These are phyloP conservation scores for Puccinia horiana DNA, from an alignment of 1,284 basidiomycete species.

Conservation along the genomic window DNA sequence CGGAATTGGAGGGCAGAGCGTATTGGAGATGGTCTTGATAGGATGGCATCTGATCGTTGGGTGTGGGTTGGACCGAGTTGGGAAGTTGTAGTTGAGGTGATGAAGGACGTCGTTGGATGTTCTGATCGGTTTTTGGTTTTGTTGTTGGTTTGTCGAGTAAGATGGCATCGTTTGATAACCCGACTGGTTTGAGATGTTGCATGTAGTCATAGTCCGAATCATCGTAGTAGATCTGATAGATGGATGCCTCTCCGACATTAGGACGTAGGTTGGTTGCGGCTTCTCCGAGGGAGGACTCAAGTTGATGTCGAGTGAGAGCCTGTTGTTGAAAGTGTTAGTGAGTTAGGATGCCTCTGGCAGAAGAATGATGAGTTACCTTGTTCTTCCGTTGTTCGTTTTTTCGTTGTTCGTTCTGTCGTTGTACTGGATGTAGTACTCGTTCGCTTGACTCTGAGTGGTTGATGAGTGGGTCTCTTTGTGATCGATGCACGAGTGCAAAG, in stretches of 20 bases:
- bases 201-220: slow-evolving; percentile 99
- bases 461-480: slow-evolving; percentile 90
- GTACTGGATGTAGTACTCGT: slow-evolving; percentile 82
- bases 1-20: slow-evolving; percentile 48
- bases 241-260: slow-evolving; percentile 77
- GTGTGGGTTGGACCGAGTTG: slow-evolving; percentile 61
- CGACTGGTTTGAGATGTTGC: slow-evolving; percentile 84
- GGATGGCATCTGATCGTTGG: slow-evolving; percentile 50
- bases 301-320: background rate
- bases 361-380: background rate
- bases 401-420: slow-evolving; percentile 68
- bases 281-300: background rate
- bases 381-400: slow-evolving; percentile 51
- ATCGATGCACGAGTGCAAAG: slow-evolving; percentile 95
- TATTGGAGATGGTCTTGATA: slow-evolving; percentile 30
- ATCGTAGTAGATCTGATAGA: slow-evolving; percentile 92
- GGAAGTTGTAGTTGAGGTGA: slow-evolving; percentile 52
- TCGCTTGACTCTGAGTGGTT: slow-evolving; percentile 86
- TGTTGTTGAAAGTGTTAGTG: slow-evolving; percentile 63
- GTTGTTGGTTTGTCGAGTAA: slow-evolving; percentile 57
- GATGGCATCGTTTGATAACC: slow-evolving; percentile 70
- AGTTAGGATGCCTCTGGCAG: background rate
- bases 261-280: slow-evolving; percentile 9
- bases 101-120: slow-evolving; percentile 53
- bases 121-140: slow-evolving; percentile 59